These are phyloP conservation scores for Aschersonia sp. DNA, from an alignment of 2,329 filamentous ascomycete genomes.

Conservation along the genomic window DNA sequence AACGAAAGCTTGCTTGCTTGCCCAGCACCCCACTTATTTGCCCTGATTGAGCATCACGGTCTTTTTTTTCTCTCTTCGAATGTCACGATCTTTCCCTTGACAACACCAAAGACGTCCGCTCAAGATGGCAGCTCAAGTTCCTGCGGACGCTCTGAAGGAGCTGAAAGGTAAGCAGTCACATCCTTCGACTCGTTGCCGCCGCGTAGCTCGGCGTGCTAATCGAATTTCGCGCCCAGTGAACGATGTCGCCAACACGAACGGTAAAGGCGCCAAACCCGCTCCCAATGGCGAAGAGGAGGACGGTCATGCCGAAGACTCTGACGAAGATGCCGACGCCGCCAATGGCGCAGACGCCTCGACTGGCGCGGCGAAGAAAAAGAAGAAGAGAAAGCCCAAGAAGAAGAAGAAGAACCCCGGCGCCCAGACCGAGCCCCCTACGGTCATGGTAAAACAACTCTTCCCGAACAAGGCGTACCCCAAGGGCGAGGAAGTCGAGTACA, in stretches of 20 bases:
- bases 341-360: slow-evolving; percentile 21
- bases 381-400: slow-evolving; percentile 76
- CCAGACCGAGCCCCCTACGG: slow-evolving; percentile 61
- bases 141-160: slow-evolving; percentile 28
- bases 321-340: slow-evolving; percentile 26
- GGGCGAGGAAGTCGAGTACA: slow-evolving; percentile 66
- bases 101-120: slow-evolving; percentile 4
- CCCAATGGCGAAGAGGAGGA: slow-evolving; percentile 23
- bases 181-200: not conserved
- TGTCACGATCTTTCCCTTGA: slow-evolving; percentile 1
- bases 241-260: slow-evolving; percentile 22
- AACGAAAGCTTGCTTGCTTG: not conserved
- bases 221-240: slow-evolving; percentile 16
- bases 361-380: slow-evolving; percentile 28
- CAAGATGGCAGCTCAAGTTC: slow-evolving; percentile 28
- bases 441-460: slow-evolving; percentile 58
- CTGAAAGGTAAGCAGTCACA: slow-evolving; percentile 19
- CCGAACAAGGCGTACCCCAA: slow-evolving; percentile 57
- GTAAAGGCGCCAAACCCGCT: slow-evolving; percentile 24
- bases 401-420: slow-evolving; percentile 63
- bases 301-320: slow-evolving; percentile 33
- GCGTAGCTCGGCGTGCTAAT: not conserved
- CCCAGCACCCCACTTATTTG: not conserved
- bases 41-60: too few relatives aligned
- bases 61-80: not conserved